phyloP scores from a whole-genome alignment of 495 filamentous ascomycete genomes.

The Neurospora sp. region DNA sequence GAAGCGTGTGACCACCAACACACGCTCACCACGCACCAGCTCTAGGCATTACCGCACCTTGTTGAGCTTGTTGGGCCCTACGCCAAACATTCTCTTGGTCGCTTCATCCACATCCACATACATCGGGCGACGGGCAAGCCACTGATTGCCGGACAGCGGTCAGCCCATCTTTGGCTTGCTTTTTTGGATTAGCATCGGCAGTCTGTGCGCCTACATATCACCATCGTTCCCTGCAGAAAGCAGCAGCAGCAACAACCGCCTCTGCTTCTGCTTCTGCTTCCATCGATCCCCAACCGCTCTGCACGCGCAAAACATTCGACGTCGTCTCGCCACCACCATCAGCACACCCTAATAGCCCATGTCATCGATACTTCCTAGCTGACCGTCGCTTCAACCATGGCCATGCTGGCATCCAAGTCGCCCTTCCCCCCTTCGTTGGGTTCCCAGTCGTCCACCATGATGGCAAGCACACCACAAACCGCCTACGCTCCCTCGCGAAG shows the following conservation, averaged over 20 bases:
- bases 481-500: constrained; percentile 45
- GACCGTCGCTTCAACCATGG: constrained; percentile 40
- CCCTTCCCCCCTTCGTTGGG: constrained; percentile 58
- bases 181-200: neutral
- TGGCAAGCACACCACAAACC: constrained; percentile 40
- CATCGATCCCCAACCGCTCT: neutral
- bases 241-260: neutral
- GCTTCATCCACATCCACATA: neutral
- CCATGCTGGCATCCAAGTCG: constrained; percentile 80
- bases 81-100: neutral
- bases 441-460: constrained; percentile 42
- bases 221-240: neutral
- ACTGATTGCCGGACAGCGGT: neutral
- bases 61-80: neutral
- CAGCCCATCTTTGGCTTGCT: neutral
- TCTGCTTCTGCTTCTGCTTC: neutral
- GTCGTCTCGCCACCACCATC: neutral
- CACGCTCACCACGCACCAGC: neutral
- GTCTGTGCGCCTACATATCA: neutral
- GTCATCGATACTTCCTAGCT: constrained; percentile 7
- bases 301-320: neutral
- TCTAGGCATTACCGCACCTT: neutral
- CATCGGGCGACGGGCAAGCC: neutral
- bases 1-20: neutral
- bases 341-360: constrained; percentile 4